Evolutionary conservation across 768 basidiomycete species (phyloP), one percentile per base, ranked within the genome.

Genomic region (Leccinum boreale): DNA sequence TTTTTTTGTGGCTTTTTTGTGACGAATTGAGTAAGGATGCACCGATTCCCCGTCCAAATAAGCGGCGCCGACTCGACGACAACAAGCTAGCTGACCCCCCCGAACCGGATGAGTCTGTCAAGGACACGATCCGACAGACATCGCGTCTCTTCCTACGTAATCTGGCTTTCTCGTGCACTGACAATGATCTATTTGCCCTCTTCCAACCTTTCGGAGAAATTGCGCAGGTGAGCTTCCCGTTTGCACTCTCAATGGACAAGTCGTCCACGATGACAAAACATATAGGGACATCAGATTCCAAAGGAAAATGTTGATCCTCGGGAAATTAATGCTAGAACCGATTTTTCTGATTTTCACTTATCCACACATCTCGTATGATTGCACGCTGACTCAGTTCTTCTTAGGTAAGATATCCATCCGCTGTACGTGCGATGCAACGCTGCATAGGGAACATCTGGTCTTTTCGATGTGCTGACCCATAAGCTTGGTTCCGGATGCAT

Each of bases 141-240:
- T 81, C 84, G 1, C 84, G 95, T 4, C 76, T 98, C 2, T 98
- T 98, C 67, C 75, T 99, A 5, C 92, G 97, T n/a, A 99, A 98
- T 68, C 73, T 99, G n/a, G 80, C 94, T 0, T 98, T 94, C 66
- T 83, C 87, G 0, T 92, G 90, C 57, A 87, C 88, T 7, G 82
- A 89, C 17, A 71, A 77, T 2, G 94, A 97, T 51, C 73, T 98
- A 1, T 66, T 71, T 3, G 78, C 80, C 12, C 77, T 86, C 2
- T 94, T 94, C 70, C 69, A 72, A 3, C 76, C 81, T 0, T 92
- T 83, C 68, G 95, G 95, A 9, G 77, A 83, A 47, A 69, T 97
- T 33, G 79, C 80, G 44, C 89, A 94, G 87, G 93, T 92, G 59
- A 79, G 84, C 51, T 5, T 61, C 23, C 17, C 14, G 28, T 59